phyloP scores from a whole-genome alignment of 805 yeast species.

The Suhomyces sp. region DNA sequence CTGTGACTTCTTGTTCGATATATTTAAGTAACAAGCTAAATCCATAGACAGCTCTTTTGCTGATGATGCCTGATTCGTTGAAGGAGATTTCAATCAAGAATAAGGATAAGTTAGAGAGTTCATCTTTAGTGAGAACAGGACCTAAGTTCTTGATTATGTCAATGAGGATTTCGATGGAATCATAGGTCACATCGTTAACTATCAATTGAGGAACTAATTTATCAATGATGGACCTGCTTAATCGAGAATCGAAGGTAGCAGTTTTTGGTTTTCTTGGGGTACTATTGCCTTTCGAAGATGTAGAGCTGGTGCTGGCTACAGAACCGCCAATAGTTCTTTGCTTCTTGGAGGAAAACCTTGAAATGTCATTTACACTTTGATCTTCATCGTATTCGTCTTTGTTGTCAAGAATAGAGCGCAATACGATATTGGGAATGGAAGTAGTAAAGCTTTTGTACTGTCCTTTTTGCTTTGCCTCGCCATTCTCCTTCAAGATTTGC shows the following conservation, averaged over 20 bases:
- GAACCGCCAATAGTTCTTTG: too few relatives aligned
- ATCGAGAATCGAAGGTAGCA: constrained; percentile 10
- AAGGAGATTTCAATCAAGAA: constrained; percentile 38
- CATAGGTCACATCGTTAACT: constrained; percentile 42
- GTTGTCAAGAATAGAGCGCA: constrained; percentile 41
- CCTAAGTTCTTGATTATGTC: constrained; percentile 57
- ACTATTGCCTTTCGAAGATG: not conserved
- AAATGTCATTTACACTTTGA: not conserved
- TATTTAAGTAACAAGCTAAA: constrained; percentile 42
- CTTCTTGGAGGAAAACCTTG: constrained; percentile 1
- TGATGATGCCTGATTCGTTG: constrained; percentile 42
- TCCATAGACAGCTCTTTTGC: constrained; percentile 51
- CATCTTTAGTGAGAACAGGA: constrained; percentile 33
- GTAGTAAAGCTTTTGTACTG: constrained; percentile 37
- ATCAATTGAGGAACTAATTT: constrained; percentile 40
- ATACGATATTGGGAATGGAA: constrained; percentile 53
- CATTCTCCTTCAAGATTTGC: constrained; percentile 17
- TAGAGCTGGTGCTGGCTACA: too few relatives aligned
- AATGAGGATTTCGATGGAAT: constrained; percentile 58
- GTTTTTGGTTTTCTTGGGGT: constrained; percentile 2
- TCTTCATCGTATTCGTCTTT: constrained; percentile 1
- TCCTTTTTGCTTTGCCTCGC: constrained; percentile 14
- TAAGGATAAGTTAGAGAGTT: constrained; percentile 26
- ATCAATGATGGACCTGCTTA: constrained; percentile 33
- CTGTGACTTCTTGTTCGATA: constrained; percentile 1